These are phyloP conservation scores for Sphagnum magellanicum DNA, from an alignment of 228 moss, liverwort and hornwort genomes.

Conservation along the genomic window DNA sequence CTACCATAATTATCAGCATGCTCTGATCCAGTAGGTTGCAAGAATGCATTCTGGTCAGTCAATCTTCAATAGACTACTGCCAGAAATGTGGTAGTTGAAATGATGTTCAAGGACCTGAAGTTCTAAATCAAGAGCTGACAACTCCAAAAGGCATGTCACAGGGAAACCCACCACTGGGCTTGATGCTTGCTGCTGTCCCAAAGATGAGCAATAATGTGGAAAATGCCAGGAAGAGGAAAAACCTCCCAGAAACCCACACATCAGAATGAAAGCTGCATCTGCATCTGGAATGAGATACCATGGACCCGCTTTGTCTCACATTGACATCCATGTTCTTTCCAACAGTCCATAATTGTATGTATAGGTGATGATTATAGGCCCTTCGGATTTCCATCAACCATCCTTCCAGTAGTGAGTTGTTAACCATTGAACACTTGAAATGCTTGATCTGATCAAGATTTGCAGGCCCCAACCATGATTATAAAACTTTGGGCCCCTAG, in stretches of 20 bases:
- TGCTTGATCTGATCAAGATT: too few relatives aligned
- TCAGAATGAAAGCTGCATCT: constrained; percentile 13
- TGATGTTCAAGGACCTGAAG: not conserved
- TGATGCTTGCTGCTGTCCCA: constrained; percentile 6
- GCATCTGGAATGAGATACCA: too few relatives aligned
- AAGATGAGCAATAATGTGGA: constrained; percentile 16
- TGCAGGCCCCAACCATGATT: too few relatives aligned
- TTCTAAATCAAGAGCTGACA: not conserved
- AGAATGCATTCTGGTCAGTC: not conserved
- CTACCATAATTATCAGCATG: not conserved
- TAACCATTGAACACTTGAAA: too few relatives aligned
- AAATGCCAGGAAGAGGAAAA: constrained; percentile 20
- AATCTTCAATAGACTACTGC: not conserved
- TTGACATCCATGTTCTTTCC: too few relatives aligned
- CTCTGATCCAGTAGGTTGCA: not conserved
- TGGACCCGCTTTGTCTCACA: too few relatives aligned
- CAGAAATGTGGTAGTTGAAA: not conserved
- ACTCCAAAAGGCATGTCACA: not conserved
- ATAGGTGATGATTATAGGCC: too few relatives aligned
- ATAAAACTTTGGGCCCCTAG: too few relatives aligned
- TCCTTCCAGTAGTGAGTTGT: too few relatives aligned
- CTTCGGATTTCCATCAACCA: too few relatives aligned
- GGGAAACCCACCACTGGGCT: constrained; percentile 14
- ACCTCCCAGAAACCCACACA: constrained; percentile 11
- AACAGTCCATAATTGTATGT: too few relatives aligned